Conservation (phyloP, 1,139 yeast species). For the Spathaspora sp. region DNA sequence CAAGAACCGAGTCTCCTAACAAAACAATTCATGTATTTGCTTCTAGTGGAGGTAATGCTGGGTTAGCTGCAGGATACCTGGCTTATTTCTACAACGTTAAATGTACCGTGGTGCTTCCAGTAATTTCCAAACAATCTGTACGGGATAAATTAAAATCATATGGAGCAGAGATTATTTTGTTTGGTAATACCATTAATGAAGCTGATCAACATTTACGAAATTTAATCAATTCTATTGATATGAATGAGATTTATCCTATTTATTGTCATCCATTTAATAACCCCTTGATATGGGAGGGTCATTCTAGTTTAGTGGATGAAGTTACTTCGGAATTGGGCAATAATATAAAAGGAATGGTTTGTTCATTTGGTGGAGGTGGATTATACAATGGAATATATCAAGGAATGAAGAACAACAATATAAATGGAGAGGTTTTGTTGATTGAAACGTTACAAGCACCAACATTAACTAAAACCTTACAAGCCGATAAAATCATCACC, state of each 20-base stretch:
- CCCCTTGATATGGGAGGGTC: conserved; percentile 68
- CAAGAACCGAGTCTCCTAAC: conserved; percentile 16
- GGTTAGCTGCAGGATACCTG: conserved; percentile 70
- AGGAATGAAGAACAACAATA: conserved; percentile 47
- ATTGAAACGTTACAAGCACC: conserved; percentile 66
- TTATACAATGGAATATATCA: conserved; percentile 60
- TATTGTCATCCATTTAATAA: conserved; percentile 75
- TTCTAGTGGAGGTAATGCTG: conserved; percentile 80
- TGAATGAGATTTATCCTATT: conserved; percentile 35
- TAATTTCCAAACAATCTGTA: conserved; percentile 35
- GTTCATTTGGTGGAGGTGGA: conserved; percentile 80
- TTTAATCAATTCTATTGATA: conserved; percentile 31
- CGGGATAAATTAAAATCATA: conserved; percentile 33
- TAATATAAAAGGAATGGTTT: conserved; percentile 54
- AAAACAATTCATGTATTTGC: conserved; percentile 50
- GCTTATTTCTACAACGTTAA: conserved; percentile 43
- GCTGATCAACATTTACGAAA: conserved; percentile 55
- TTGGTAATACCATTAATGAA: conserved; percentile 64
- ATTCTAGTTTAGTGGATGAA: conserved; percentile 60
- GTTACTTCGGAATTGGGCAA: conserved; percentile 39
- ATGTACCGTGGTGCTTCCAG: conserved; percentile 70
- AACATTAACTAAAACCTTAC: conserved; percentile 49
- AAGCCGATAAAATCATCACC: conserved; percentile 42
- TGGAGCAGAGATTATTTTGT: conserved; percentile 55
- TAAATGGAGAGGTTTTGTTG: conserved; percentile 49